These are phyloP conservation scores for Astragalus membranaceus DNA, from an alignment of 306 rosid species.

Conservation along the genomic window DNA sequence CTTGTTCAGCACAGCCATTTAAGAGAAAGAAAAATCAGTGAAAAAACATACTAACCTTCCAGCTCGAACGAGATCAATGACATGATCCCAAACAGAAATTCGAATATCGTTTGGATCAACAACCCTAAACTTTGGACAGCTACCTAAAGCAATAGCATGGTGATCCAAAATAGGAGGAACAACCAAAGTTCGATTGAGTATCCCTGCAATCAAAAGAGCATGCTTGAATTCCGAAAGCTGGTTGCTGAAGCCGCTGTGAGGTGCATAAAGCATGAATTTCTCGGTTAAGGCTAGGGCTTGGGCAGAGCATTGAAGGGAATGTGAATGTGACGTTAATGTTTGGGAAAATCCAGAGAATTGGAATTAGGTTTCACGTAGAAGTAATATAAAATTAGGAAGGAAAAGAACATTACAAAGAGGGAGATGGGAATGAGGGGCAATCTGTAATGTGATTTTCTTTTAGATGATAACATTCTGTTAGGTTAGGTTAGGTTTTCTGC, in stretches of 20 bases:
- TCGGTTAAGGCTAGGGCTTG: conserved; percentile 29
- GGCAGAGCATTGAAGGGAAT: conserved; percentile 32
- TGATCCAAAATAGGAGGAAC: conserved; percentile 83
- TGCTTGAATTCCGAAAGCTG: conserved; percentile 79
- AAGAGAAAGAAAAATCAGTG: conserved; percentile 31
- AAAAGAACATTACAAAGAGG: too few species aligned
- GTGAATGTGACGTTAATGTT: not conserved
- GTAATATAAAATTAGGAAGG: too few species aligned
- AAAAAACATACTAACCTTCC: conserved; percentile 46
- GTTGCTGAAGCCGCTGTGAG: conserved; percentile 90
- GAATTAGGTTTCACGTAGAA: too few species aligned
- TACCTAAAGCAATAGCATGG: conserved; percentile 79
- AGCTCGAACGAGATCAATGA: conserved; percentile 43
- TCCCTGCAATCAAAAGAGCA: conserved; percentile 54
- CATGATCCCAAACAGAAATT: conserved; percentile 71
- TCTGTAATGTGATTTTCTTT: too few species aligned
- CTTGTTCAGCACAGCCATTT: conserved; percentile 37
- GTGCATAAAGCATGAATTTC: conserved; percentile 72
- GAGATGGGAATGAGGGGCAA: too few species aligned
- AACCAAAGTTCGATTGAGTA: conserved; percentile 75
- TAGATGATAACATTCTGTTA: too few species aligned
- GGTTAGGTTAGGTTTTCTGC: too few species aligned
- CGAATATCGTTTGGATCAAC: conserved; percentile 44
- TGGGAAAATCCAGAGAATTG: too few species aligned
- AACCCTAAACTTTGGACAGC: conserved; percentile 85